phyloP scores from a whole-genome alignment of 148 eudicot genomes.

The Suaeda aralocaspica region DNA sequence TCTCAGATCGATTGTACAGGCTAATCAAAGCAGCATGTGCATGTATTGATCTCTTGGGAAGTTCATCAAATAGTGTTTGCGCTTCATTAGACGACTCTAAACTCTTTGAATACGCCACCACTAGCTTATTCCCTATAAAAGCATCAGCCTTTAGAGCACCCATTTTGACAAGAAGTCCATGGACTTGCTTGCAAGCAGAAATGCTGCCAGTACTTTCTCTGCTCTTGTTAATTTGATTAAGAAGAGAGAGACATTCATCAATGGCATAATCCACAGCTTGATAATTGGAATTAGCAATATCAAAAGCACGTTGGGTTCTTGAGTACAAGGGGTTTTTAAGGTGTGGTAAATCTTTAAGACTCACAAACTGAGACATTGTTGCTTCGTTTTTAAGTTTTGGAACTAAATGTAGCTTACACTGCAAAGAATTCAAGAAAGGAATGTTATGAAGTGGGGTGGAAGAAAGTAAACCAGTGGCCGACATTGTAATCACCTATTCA shows the following conservation, averaged over 20 bases:
- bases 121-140: slow-evolving; percentile 40
- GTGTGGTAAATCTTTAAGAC: slow-evolving; percentile 11
- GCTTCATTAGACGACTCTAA: slow-evolving; percentile 45
- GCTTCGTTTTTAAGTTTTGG: slow-evolving; percentile 26
- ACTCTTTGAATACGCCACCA: slow-evolving; percentile 23
- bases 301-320: slow-evolving; percentile 10
- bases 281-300: slow-evolving; percentile 7
- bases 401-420: slow-evolving; percentile 14
- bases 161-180: slow-evolving; percentile 38
- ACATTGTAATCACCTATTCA: slow-evolving; percentile 9
- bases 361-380: slow-evolving; percentile 7
- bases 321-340: slow-evolving; percentile 15
- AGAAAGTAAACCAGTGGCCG: slow-evolving; percentile 23
- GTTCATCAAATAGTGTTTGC: slow-evolving; percentile 52
- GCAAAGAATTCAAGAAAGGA: slow-evolving; percentile 7
- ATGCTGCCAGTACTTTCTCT: not conserved
- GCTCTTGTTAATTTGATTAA: slow-evolving; percentile 6
- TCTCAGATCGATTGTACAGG: slow-evolving; percentile 33
- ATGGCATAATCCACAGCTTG: slow-evolving; percentile 7
- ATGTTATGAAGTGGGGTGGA: slow-evolving; percentile 7
- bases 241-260: slow-evolving; percentile 23
- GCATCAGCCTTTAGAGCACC: slow-evolving; percentile 30
- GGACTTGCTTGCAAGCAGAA: slow-evolving; percentile 42
- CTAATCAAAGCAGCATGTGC: slow-evolving; percentile 48
- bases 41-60: slow-evolving; percentile 34